A percentile compares a stretch with the other conserved stretches of the same genome.
Evolutionary conservation across 164 flowering plant genomes (phyloP).

Genomic region (grape (Vitis vinifera)): DNA sequence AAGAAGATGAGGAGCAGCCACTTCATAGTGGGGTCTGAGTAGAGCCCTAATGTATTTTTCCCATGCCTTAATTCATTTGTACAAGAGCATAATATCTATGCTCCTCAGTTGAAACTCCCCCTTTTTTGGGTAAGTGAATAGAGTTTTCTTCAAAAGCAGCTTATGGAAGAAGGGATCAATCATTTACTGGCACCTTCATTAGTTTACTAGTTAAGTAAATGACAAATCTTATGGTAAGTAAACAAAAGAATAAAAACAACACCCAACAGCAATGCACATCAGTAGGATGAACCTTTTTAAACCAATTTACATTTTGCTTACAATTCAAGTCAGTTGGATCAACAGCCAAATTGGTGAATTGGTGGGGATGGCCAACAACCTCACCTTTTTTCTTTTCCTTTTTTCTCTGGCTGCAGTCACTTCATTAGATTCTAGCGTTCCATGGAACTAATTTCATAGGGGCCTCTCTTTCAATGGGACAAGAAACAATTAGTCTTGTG

Average conservation of each 20-base stretch:
- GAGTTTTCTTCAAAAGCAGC: not conserved
- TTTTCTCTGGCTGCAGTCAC: no score
- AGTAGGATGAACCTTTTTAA: not conserved
- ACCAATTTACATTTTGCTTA: not conserved
- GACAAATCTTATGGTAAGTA: no score
- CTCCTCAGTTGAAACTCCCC: not conserved
- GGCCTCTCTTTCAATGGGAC: no score
- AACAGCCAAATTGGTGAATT: constrained; percentile 4
- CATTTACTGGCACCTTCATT: no score
- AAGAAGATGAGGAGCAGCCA: constrained; percentile 8
- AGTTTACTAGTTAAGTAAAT: no score
- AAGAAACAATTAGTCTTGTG: no score
- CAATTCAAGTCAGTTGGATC: constrained; percentile 3
- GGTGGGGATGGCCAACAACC: not conserved
- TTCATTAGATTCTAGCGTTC: no score
- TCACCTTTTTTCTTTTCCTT: not conserved
- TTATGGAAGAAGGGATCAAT: no score
- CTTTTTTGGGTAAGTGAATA: not conserved
- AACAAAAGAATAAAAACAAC: no score
- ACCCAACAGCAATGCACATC: not conserved
- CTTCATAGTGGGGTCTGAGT: no score
- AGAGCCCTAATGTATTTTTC: no score
- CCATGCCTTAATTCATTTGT: not conserved
- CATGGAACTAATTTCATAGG: no score
- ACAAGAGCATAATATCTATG: constrained; percentile 9